Percentiles rank a stretch among this genome's conserved stretches.
These are phyloP conservation scores for Colletotrichum truncatum DNA, from an alignment of 2,329 filamentous ascomycete genomes.

Conservation along the genomic window DNA sequence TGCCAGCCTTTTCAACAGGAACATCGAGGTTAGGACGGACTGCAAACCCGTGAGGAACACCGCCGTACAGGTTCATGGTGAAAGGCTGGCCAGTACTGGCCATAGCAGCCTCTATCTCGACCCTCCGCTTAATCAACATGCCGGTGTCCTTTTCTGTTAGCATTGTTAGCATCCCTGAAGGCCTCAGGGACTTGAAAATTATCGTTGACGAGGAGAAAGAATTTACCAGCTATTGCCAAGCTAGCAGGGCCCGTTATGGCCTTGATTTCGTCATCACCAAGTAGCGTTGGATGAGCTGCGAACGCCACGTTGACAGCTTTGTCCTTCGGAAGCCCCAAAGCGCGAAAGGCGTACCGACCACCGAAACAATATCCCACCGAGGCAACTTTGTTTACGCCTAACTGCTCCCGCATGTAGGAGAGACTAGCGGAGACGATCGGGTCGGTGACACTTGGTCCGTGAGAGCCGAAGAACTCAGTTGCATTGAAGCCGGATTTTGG, in stretches of 20 bases:
- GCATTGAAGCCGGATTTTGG: constrained; percentile 45
- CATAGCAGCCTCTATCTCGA: constrained; percentile 8
- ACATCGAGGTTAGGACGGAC: constrained; percentile 69
- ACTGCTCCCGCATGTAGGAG: constrained; percentile 51
- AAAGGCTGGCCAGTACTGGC: constrained; percentile 7
- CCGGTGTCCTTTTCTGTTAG: constrained; percentile 63
- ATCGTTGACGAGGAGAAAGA: neutral
- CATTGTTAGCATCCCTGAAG: neutral
- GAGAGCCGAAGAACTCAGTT: constrained; percentile 48
- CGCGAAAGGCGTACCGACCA: constrained; percentile 65
- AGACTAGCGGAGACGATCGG: constrained; percentile 55
- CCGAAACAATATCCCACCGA: constrained; percentile 73
- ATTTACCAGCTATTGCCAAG: constrained; percentile 68
- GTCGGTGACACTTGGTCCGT: constrained; percentile 51
- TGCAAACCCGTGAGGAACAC: constrained; percentile 77
- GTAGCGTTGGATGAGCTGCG: constrained; percentile 71
- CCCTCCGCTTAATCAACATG: constrained; percentile 64
- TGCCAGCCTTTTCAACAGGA: constrained; percentile 69
- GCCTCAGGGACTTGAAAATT: neutral
- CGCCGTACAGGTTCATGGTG: constrained; percentile 63
- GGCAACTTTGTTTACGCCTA: constrained; percentile 62
- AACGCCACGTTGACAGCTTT: constrained; percentile 66
- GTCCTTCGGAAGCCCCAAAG: constrained; percentile 50
- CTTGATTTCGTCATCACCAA: constrained; percentile 66
- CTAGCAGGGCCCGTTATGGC: constrained; percentile 65